Evolutionary conservation across 192 early-diverging fungal species (phyloP).

Genomic region (Backusella parvicylindrica): DNA sequence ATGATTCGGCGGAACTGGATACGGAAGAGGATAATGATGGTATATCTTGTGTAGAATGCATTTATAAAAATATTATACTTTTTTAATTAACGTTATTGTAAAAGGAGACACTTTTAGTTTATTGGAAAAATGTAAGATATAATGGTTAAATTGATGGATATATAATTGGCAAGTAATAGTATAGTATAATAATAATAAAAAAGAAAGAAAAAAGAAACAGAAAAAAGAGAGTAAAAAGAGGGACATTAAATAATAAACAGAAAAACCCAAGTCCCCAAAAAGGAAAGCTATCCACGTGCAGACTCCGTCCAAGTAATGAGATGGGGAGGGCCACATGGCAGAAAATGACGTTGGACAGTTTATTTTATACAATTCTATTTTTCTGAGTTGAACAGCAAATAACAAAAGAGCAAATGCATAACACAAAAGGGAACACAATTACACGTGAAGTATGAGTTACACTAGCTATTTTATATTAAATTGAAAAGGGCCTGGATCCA

Average conservation of each 20-base stretch:
- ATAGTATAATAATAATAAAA: not conserved
- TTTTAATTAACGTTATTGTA: not conserved
- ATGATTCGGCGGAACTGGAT: not conserved
- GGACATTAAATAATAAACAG: not conserved
- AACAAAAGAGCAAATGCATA: not conserved
- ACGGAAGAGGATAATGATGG: slow-evolving; percentile 9
- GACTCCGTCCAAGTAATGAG: not conserved
- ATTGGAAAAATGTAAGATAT: not conserved
- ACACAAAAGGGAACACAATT: not conserved
- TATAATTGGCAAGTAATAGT: not conserved
- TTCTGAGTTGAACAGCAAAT: slow-evolving; percentile 2
- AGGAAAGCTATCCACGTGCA: slow-evolving; percentile 1
- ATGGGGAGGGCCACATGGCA: slow-evolving; percentile 7
- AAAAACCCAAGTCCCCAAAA: not conserved
- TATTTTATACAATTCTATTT: not conserved
- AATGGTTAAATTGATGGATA: not conserved
- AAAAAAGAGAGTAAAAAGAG: slow-evolving; percentile 1
- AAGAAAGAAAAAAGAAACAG: not conserved
- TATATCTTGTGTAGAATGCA: slow-evolving; percentile 3
- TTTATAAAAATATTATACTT: not conserved
- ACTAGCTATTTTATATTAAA: not conserved
- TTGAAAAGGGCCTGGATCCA: not conserved
- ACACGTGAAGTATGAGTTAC: not conserved
- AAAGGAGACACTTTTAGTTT: not conserved
- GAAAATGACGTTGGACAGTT: not conserved